Conservation (phyloP, 768 basidiomycete genomes). For the Asterophora lycoperdoides region DNA sequence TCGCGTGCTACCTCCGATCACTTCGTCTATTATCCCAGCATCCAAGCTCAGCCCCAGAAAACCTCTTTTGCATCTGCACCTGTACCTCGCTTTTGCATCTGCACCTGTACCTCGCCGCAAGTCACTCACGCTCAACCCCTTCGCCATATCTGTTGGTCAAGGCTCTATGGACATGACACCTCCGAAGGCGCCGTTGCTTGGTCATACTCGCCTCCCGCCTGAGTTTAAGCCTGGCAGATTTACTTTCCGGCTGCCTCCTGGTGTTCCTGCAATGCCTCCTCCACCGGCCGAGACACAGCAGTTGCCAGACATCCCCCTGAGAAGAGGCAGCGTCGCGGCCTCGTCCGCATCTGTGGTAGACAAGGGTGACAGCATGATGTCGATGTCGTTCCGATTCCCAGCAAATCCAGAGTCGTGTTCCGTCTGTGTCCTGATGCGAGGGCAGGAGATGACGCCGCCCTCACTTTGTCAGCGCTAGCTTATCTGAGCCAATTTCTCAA, state of each 20-base stretch:
- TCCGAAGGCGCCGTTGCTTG: slow-evolving; percentile 30
- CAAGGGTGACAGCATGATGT: slow-evolving; percentile 63
- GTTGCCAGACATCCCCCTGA: slow-evolving; percentile 39
- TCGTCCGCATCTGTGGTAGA: slow-evolving; percentile 39
- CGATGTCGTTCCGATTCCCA: slow-evolving; percentile 83
- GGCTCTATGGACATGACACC: slow-evolving; percentile 21
- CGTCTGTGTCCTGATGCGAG: no score
- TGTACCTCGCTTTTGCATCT: no score
- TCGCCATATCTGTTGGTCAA: slow-evolving; percentile 43
- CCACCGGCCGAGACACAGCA: slow-evolving; percentile 25
- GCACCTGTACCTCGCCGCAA: slow-evolving; percentile 27
- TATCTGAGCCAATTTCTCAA: no score
- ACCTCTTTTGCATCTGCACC: no score
- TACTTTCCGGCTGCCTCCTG: slow-evolving; percentile 70
- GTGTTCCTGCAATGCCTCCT: slow-evolving; percentile 56
- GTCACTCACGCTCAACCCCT: slow-evolving; percentile 70
- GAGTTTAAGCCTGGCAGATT: slow-evolving; percentile 80
- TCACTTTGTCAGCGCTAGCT: no score
- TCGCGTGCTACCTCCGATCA: slow-evolving; percentile 49
- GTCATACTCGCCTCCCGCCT: slow-evolving; percentile 43
- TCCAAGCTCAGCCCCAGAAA: slow-evolving; percentile 22
- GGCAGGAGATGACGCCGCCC: no score
- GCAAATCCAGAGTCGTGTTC: slow-evolving; percentile 44
- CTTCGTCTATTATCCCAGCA: slow-evolving; percentile 21
- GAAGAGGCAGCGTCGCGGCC: slow-evolving; percentile 65